Conservation (phyloP, 495 filamentous ascomycete genomes). For the Cairneyella variabilis region DNA sequence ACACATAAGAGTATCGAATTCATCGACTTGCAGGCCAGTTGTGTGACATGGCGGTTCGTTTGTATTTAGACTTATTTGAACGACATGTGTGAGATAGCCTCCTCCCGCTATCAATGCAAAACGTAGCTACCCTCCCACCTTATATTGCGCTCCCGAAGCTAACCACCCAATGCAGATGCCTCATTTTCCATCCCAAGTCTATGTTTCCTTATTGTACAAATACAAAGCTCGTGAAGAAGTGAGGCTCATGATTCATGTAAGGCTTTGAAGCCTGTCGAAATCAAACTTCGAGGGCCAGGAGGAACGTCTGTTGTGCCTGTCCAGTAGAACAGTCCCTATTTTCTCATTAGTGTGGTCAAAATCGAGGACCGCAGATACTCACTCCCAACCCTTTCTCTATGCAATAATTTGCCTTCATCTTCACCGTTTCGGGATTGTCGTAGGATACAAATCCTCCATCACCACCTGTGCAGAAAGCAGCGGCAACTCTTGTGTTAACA, state of each 20-base stretch:
- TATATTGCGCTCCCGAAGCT: neutral
- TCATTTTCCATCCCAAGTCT: neutral
- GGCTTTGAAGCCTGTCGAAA: slow-evolving; percentile 70
- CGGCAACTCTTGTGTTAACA: slow-evolving; percentile 59
- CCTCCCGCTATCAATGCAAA: no score
- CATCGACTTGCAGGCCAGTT: neutral
- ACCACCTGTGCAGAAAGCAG: slow-evolving; percentile 73
- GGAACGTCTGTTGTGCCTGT: slow-evolving; percentile 76
- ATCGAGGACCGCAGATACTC: no score
- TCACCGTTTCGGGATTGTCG: slow-evolving; percentile 81
- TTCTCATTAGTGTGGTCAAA: slow-evolving; percentile 5
- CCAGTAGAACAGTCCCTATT: slow-evolving; percentile 83
- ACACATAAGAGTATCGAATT: neutral
- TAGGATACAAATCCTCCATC: slow-evolving; percentile 88
- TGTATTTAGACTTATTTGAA: neutral
- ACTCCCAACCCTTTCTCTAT: slow-evolving; percentile 69
- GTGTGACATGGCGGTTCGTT: neutral
- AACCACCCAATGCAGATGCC: neutral
- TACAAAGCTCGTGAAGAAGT: neutral
- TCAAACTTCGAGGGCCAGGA: slow-evolving; percentile 61
- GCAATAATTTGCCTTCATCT: slow-evolving; percentile 77
- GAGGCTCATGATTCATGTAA: slow-evolving; percentile 41
- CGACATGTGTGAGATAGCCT: neutral
- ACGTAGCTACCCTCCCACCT: neutral
- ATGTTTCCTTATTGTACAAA: slow-evolving; percentile 1